A percentile compares a stretch with the other conserved stretches of the same genome.
Evolutionary conservation across 75 land plant genomes (phyloP).

Genomic region (Picea sitchensis): DNA sequence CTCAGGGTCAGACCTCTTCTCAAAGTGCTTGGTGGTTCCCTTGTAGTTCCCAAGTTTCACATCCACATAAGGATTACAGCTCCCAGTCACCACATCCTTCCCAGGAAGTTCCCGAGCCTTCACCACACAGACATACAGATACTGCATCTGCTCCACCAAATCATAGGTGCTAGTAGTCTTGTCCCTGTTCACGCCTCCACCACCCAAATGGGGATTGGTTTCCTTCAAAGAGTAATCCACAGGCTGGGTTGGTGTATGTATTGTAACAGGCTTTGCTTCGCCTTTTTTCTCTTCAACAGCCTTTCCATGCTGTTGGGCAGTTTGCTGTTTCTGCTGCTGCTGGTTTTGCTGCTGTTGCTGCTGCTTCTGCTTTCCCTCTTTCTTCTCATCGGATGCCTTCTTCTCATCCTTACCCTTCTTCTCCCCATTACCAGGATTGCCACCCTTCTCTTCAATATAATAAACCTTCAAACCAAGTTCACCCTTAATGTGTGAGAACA

Average conservation of each 20-base stretch:
- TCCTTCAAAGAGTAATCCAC: conserved; percentile 47
- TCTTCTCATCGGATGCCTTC: conserved; percentile 2
- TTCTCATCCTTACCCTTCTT: conserved; percentile 10
- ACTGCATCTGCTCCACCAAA: conserved; percentile 80
- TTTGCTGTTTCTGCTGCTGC: conserved; percentile 14
- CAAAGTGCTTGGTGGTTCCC: conserved; percentile 57
- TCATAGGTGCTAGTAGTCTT: conserved; percentile 56
- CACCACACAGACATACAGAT: conserved; percentile 75
- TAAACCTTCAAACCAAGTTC: conserved; percentile 51
- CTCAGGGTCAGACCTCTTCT: conserved; percentile 63
- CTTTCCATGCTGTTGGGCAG: conserved; percentile 19
- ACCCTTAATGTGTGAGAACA: conserved; percentile 61
- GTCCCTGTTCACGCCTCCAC: conserved; percentile 30
- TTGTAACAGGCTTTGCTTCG: conserved; percentile 6
- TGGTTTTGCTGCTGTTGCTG: conserved; percentile 2
- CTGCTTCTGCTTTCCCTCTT: conserved; percentile 3
- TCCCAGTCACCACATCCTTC: conserved; percentile 36
- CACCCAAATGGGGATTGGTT: conserved; percentile 48
- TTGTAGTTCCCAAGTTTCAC: conserved; percentile 74
- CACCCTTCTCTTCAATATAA: conserved; percentile 8
- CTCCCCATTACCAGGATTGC: background rate
- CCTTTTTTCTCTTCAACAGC: conserved; percentile 17
- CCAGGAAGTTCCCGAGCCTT: conserved; percentile 63
- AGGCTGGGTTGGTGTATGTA: conserved; percentile 1
- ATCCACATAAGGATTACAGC: conserved; percentile 73